Conservation (phyloP, 2,329 filamentous ascomycete species). For the Claviceps maximensis region DNA sequence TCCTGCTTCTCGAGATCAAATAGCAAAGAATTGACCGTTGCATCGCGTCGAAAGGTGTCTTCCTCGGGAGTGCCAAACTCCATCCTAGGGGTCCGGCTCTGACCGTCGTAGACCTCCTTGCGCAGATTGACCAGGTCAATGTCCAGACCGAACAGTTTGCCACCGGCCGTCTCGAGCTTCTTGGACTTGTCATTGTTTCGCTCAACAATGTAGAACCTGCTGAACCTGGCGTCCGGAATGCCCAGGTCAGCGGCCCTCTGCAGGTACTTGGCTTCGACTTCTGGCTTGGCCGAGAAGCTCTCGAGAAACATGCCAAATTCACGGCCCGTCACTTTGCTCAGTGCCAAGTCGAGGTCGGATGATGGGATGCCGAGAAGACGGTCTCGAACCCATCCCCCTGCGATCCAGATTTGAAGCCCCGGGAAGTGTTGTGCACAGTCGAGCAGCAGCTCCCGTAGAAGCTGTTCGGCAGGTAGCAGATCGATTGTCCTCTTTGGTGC, state of each 20-base stretch:
- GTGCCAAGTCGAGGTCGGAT: conserved; percentile 8
- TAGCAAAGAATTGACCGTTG: conserved; percentile 9
- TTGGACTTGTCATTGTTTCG: conserved; percentile 8
- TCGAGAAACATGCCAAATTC: conserved; percentile 8
- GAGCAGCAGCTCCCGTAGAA: conserved; percentile 7
- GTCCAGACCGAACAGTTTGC: conserved; percentile 9
- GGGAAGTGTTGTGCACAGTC: conserved; percentile 6
- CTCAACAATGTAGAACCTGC: conserved; percentile 6
- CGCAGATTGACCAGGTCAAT: conserved; percentile 11
- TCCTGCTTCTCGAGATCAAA: conserved; percentile 8
- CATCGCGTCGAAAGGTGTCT: conserved; percentile 9
- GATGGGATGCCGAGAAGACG: conserved; percentile 9
- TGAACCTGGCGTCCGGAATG: conserved; percentile 1
- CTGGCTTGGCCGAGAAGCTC: conserved; percentile 2
- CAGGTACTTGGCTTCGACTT: conserved; percentile 1
- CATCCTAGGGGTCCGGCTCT: conserved; percentile 9
- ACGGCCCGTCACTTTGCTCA: conserved; percentile 8
- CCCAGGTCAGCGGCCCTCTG: conserved; percentile 4
- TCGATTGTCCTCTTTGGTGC: neutral
- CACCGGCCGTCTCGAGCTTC: conserved; percentile 9
- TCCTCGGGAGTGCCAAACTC: conserved; percentile 10
- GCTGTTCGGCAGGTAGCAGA: neutral
- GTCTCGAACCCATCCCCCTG: conserved; percentile 11
- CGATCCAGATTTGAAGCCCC: conserved; percentile 9
- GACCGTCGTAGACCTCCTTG: conserved; percentile 9